Percentiles rank a stretch among this genome's conserved stretches.
Evolutionary conservation across 176 grass and related monocot genomes (phyloP).

Genomic region (Phoenix roebelenii): DNA sequence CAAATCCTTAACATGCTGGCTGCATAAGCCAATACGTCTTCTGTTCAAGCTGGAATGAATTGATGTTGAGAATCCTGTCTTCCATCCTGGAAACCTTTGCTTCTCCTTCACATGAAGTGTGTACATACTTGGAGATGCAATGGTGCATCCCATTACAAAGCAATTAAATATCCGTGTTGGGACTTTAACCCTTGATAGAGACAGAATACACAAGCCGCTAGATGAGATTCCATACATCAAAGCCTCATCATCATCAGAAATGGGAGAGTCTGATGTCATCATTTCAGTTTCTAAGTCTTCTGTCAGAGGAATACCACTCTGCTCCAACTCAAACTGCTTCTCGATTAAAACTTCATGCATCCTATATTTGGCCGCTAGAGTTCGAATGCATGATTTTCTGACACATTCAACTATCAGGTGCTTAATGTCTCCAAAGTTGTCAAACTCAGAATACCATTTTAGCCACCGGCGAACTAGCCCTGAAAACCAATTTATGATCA

Average conservation of each 20-base stretch:
- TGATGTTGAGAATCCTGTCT: slow-evolving; percentile 77
- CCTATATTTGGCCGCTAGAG: slow-evolving; percentile 73
- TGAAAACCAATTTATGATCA: slow-evolving; percentile 92
- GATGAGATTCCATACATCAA: slow-evolving; percentile 69
- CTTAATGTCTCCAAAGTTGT: slow-evolving; percentile 84
- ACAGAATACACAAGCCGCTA: slow-evolving; percentile 67
- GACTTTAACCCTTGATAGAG: slow-evolving; percentile 69
- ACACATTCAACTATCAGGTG: slow-evolving; percentile 53
- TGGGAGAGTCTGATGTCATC: slow-evolving; percentile 25
- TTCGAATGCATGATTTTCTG: slow-evolving; percentile 90
- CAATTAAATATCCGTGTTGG: slow-evolving; percentile 51
- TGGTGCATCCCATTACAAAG: slow-evolving; percentile 72
- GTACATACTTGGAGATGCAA: slow-evolving; percentile 71
- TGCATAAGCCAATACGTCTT: slow-evolving; percentile 72
- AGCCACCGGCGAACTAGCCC: slow-evolving; percentile 73
- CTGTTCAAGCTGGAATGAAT: slow-evolving; percentile 66
- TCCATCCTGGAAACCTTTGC: slow-evolving; percentile 79
- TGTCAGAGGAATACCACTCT: slow-evolving; percentile 52
- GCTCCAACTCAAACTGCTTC: slow-evolving; percentile 75
- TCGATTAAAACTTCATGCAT: slow-evolving; percentile 81
- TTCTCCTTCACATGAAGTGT: slow-evolving; percentile 69
- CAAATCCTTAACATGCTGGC: slow-evolving; percentile 83
- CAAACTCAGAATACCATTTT: slow-evolving; percentile 58
- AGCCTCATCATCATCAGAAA: slow-evolving; percentile 42
- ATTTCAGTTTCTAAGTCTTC: slow-evolving; percentile 47